Evolutionary conservation across 2,329 filamentous ascomycete species (phyloP).

Genomic region (Hymenoscyphus scutula): DNA sequence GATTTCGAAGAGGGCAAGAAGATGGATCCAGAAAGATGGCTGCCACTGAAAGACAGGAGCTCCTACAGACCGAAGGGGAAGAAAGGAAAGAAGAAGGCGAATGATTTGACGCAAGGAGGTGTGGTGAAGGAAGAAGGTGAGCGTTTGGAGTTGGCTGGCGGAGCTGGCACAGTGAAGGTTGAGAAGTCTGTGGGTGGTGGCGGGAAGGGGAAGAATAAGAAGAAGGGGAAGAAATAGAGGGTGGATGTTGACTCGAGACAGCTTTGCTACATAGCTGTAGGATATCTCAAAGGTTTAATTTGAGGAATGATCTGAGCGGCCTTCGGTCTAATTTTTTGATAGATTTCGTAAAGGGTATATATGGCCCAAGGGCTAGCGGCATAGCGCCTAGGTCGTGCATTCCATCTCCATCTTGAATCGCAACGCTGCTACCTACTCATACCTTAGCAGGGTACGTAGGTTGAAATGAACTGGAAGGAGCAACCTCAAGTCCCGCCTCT

Average conservation of each 20-base stretch:
- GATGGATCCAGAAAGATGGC: conserved; percentile 87
- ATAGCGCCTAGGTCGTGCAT: too few relatives aligned
- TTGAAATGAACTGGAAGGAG: too few relatives aligned
- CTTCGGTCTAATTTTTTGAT: too few relatives aligned
- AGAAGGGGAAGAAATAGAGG: conserved; percentile 51
- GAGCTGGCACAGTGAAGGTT: conserved; percentile 61
- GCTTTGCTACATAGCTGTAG: too few relatives aligned
- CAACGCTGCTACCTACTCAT: too few relatives aligned
- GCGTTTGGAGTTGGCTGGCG: conserved; percentile 62
- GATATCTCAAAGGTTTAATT: too few relatives aligned
- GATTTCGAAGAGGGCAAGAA: conserved; percentile 74
- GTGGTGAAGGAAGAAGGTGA: conserved; percentile 67
- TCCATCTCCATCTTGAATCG: too few relatives aligned
- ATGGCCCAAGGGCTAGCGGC: too few relatives aligned
- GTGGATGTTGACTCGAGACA: neutral
- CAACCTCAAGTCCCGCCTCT: too few relatives aligned
- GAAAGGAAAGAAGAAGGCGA: conserved; percentile 82
- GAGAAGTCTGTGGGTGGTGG: conserved; percentile 56
- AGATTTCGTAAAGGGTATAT: too few relatives aligned
- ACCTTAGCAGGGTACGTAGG: too few relatives aligned
- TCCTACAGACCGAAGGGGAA: conserved; percentile 87
- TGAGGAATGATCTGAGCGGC: too few relatives aligned
- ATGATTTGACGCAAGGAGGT: conserved; percentile 81
- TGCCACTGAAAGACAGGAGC: conserved; percentile 84
- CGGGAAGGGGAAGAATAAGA: conserved; percentile 42